phyloP scores from a whole-genome alignment of 306 rosid genomes.

The Cercis canadensis region DNA sequence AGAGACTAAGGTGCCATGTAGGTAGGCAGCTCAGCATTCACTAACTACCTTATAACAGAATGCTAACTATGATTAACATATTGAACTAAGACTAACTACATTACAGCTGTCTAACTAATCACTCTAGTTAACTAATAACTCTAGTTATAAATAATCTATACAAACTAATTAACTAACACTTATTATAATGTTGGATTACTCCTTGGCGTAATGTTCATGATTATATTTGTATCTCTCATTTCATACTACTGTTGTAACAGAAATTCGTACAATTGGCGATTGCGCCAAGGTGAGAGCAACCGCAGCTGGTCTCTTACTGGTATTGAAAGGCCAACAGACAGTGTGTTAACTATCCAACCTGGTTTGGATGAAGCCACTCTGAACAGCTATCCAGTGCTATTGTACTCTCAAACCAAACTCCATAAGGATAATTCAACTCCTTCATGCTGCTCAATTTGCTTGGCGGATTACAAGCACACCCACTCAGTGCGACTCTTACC shows the following conservation, averaged over 20 bases:
- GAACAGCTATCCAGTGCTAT: constrained; percentile 39
- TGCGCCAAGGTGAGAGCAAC: not conserved
- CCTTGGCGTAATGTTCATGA: constrained; percentile 21
- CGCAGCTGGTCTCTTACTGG: not conserved
- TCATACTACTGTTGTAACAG: constrained; percentile 26
- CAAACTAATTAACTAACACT: too few species aligned
- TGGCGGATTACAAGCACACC: constrained; percentile 49
- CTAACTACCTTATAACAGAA: too few species aligned
- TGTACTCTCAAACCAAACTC: constrained; percentile 45
- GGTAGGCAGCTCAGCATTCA: too few species aligned
- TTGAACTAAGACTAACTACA: too few species aligned
- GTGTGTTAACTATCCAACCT: not conserved
- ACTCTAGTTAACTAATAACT: too few species aligned
- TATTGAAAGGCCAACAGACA: not conserved
- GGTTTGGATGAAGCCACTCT: constrained; percentile 33
- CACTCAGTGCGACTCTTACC: constrained; percentile 50
- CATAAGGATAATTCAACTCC: constrained; percentile 17
- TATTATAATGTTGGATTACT: constrained; percentile 34
- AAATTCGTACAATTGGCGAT: not conserved
- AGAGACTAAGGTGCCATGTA: too few species aligned
- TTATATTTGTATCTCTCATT: constrained; percentile 11
- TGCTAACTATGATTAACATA: too few species aligned
- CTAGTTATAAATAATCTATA: too few species aligned
- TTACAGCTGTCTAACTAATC: too few species aligned
- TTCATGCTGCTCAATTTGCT: constrained; percentile 55